Evolutionary conservation across 73 alveolate genomes (phyloP).

Genomic region (Vitrella brassicaformis): DNA sequence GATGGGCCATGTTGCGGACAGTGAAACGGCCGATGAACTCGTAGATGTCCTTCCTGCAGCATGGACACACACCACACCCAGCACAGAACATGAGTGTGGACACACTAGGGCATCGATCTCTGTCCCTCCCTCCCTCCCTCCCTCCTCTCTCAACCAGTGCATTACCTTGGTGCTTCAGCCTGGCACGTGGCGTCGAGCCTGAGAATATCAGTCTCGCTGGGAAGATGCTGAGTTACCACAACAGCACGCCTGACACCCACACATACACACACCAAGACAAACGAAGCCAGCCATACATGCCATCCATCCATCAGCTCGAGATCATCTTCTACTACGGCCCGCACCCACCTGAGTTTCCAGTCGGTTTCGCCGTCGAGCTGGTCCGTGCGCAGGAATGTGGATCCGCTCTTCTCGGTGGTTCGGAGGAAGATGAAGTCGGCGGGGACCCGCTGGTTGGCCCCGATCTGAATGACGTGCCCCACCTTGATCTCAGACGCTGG

Average conservation of each 20-base stretch:
- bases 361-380: conserved; percentile 95
- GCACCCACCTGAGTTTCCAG: conserved; percentile 91
- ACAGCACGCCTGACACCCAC: too few species aligned
- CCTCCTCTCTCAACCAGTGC: too few species aligned
- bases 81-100: too few species aligned
- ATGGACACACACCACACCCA: too few species aligned
- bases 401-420: conserved; percentile 55
- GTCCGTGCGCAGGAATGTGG: conserved; percentile 77
- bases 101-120: too few species aligned
- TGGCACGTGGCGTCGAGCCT: too few species aligned
- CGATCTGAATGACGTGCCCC: conserved; percentile 75
- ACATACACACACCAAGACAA: too few species aligned
- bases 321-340: too few species aligned
- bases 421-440: conserved; percentile 74
- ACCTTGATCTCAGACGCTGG: conserved; percentile 40
- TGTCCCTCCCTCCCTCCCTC: too few species aligned
- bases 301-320: too few species aligned
- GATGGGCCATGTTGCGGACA: not conserved
- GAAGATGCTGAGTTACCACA: conserved; percentile 30
- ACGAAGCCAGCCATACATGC: too few species aligned
- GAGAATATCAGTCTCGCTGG: conserved; percentile 38
- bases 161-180: too few species aligned
- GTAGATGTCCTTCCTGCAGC: not conserved
- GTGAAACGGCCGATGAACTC: not conserved
- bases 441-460: conserved; percentile 71